Conservation (phyloP, 495 filamentous ascomycete genomes). For the Hamigera avellanea region DNA sequence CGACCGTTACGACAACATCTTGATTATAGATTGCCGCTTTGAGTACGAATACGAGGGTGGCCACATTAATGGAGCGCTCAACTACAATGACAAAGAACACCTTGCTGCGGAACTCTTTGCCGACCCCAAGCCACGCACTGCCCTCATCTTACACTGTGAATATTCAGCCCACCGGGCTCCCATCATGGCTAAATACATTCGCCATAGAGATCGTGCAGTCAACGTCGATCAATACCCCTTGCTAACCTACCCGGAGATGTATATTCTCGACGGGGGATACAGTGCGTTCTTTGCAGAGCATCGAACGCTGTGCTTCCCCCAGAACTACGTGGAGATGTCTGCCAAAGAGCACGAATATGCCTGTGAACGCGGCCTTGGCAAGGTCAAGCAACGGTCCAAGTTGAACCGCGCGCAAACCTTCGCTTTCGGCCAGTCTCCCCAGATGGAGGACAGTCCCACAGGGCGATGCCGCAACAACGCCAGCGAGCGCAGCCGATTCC, state of each 20-base stretch:
- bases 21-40: conserved; percentile 93
- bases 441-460: conserved; percentile 73
- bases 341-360: conserved; percentile 78
- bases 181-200: conserved; percentile 73
- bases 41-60: conserved; percentile 98
- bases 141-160: conserved; percentile 93
- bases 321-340: conserved; percentile 93
- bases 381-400: conserved; percentile 71
- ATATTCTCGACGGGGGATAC: conserved; percentile 95
- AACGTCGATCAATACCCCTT: conserved; percentile 78
- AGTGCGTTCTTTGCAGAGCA: conserved; percentile 78
- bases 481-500: conserved; percentile 18
- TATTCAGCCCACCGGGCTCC: conserved; percentile 97
- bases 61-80: conserved; percentile 84
- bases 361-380: conserved; percentile 88
- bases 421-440: conserved; percentile 64
- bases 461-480: conserved; percentile 41
- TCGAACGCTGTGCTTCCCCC: conserved; percentile 71
- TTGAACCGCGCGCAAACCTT: conserved; percentile 85
- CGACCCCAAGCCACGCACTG: conserved; percentile 51
- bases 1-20: conserved; percentile 57
- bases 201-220: conserved; percentile 68
- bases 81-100: conserved; percentile 89
- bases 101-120: conserved; percentile 70
- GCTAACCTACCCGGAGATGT: conserved; percentile 88